Conservation (phyloP, 352 stramenopile species). For the Phytophthora chlamydospora region DNA sequence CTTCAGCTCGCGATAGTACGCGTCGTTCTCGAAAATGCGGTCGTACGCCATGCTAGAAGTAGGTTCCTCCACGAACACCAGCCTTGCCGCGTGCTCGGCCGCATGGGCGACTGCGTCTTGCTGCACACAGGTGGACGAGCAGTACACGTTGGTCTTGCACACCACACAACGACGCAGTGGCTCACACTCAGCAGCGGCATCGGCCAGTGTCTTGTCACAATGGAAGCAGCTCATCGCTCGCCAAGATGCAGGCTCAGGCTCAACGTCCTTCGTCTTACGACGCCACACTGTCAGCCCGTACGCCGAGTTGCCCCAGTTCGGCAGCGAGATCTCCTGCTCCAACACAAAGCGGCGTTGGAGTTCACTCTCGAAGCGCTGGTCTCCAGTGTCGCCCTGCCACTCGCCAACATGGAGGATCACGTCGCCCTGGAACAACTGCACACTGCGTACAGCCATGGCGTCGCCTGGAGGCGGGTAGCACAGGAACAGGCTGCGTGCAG, state of each 20-base stretch:
- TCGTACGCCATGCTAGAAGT: conserved; percentile 42
- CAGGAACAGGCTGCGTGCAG: conserved; percentile 60
- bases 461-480: conserved; percentile 75
- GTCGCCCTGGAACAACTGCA: conserved; percentile 69
- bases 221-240: conserved; percentile 60
- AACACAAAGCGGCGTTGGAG: conserved; percentile 61
- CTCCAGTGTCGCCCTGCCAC: conserved; percentile 81
- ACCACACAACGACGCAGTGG: conserved; percentile 68
- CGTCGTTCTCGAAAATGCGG: conserved; percentile 59
- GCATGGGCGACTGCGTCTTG: conserved; percentile 47
- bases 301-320: conserved; percentile 84
- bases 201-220: conserved; percentile 48
- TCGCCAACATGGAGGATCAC: conserved; percentile 76
- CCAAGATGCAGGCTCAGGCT: conserved; percentile 18
- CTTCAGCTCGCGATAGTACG: conserved; percentile 62
- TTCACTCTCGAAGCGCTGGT: conserved; percentile 69
- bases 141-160: conserved; percentile 87
- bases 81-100: conserved; percentile 68
- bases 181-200: conserved; percentile 44
- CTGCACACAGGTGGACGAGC: conserved; percentile 55
- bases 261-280: conserved; percentile 36
- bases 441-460: conserved; percentile 62
- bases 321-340: conserved; percentile 58
- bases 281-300: conserved; percentile 80
- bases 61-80: conserved; percentile 74